Conservation (phyloP, 345 rosid species). For the Litchi chinensis region DNA sequence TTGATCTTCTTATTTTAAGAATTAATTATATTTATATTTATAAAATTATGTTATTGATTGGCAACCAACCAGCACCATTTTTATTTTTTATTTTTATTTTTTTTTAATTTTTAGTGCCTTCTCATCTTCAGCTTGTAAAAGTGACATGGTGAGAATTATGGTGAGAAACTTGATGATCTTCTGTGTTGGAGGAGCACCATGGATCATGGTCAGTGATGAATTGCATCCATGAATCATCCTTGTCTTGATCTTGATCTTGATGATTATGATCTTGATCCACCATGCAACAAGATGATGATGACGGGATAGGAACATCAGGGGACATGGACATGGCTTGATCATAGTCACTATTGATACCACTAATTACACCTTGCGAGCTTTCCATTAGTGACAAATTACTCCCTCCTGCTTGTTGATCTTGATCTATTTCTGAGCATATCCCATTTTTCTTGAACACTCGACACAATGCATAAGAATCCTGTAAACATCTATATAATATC, state of each 20-base stretch:
- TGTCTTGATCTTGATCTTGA: conserved; percentile 46
- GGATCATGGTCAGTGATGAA: conserved; percentile 85
- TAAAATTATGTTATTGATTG: not conserved
- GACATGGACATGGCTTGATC: conserved; percentile 76
- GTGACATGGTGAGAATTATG: not conserved
- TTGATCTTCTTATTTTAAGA: not conserved
- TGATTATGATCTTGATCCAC: conserved; percentile 35
- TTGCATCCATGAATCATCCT: conserved; percentile 98
- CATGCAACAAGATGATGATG: conserved; percentile 40
- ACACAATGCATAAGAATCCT: conserved; percentile 91
- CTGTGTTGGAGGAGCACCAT: conserved; percentile 61
- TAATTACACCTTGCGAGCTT: conserved; percentile 31
- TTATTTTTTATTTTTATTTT: not conserved
- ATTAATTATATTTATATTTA: not conserved
- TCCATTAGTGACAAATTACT: conserved; percentile 53
- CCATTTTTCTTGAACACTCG: conserved; percentile 97
- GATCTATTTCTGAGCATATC: conserved; percentile 63
- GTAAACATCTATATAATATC: conserved; percentile 2
- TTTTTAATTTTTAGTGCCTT: not conserved
- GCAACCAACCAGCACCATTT: not conserved
- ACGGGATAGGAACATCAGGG: conserved; percentile 62
- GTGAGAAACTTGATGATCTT: conserved; percentile 17
- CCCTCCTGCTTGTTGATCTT: conserved; percentile 45
- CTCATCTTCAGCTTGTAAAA: not conserved
- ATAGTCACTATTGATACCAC: conserved; percentile 33